Evolutionary conservation across 345 rosid species (phyloP).

Genomic region (Salix dunnii): DNA sequence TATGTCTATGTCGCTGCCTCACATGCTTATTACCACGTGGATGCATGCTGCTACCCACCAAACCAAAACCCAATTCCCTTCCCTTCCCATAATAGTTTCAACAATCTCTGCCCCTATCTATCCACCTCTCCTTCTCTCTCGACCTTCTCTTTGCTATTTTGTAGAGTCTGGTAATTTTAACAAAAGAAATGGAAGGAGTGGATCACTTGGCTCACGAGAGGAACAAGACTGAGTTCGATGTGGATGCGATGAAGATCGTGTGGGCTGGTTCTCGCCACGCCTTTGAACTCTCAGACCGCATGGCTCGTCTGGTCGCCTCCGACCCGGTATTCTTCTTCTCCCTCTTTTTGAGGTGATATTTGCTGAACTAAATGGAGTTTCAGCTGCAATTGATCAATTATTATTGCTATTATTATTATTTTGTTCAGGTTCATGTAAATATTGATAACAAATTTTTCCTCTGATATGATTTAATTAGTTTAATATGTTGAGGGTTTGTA

Average conservation of each 20-base stretch:
- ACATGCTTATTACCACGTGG: no score
- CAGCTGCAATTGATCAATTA: neutral
- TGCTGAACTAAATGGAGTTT: neutral
- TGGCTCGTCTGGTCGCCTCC: conserved; percentile 81
- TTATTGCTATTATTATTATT: neutral
- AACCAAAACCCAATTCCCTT: no score
- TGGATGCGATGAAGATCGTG: conserved; percentile 85
- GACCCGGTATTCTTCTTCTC: conserved; percentile 61
- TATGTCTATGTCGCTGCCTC: no score
- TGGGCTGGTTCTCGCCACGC: conserved; percentile 93
- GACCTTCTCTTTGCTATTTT: neutral
- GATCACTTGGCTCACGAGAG: conserved; percentile 76
- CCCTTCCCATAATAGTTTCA: no score
- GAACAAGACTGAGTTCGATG: conserved; percentile 71
- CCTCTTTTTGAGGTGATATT: neutral
- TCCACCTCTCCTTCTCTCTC: neutral
- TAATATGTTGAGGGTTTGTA: conserved; percentile 17
- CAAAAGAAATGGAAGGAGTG: conserved; percentile 39
- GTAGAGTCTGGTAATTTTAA: neutral
- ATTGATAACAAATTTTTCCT: neutral
- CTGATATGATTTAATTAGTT: neutral
- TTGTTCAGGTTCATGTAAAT: neutral
- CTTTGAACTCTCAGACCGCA: conserved; percentile 75
- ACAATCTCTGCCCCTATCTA: no score
- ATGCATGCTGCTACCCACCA: no score